Evolutionary conservation across 495 filamentous ascomycete species (phyloP).

Genomic region (Cercophora newfieldiana): DNA sequence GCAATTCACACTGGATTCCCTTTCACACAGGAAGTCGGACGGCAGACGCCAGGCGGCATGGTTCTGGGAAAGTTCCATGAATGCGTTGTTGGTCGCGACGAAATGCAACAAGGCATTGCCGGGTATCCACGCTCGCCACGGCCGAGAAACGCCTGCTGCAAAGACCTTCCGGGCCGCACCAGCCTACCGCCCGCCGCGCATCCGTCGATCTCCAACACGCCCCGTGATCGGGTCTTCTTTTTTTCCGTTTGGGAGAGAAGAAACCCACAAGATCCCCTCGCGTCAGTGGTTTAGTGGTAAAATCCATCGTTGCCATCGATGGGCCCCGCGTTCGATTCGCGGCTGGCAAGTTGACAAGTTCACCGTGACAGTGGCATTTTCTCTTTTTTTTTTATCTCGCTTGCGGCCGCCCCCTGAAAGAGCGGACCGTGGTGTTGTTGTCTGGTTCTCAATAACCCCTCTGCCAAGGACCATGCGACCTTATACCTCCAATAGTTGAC

Average conservation of each 20-base stretch:
- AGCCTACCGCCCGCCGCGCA: not conserved
- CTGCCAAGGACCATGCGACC: too few species aligned
- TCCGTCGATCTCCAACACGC: not conserved
- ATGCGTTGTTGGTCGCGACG: not conserved
- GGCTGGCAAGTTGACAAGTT: slow-evolving; percentile 27
- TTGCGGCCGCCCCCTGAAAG: not conserved
- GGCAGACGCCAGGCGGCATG: not conserved
- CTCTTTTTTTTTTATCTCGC: not conserved
- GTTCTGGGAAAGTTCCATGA: not conserved
- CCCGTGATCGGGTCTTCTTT: not conserved
- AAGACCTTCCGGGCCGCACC: not conserved
- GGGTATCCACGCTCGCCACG: not conserved
- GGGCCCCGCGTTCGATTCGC: slow-evolving; percentile 56
- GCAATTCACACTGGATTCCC: too few species aligned
- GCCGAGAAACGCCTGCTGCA: too few species aligned
- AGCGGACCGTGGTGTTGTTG: not conserved
- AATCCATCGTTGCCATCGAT: slow-evolving; percentile 36
- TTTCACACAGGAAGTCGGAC: not conserved
- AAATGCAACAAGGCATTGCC: not conserved
- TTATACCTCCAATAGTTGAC: not conserved
- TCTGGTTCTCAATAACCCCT: not conserved
- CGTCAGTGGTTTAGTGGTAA: slow-evolving; percentile 15
- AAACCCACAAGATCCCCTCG: not conserved
- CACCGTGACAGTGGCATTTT: too few species aligned
- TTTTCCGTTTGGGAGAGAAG: not conserved